Evolutionary conservation across 1,139 yeast species (phyloP).

Genomic region (Meyerozyma sp.): DNA sequence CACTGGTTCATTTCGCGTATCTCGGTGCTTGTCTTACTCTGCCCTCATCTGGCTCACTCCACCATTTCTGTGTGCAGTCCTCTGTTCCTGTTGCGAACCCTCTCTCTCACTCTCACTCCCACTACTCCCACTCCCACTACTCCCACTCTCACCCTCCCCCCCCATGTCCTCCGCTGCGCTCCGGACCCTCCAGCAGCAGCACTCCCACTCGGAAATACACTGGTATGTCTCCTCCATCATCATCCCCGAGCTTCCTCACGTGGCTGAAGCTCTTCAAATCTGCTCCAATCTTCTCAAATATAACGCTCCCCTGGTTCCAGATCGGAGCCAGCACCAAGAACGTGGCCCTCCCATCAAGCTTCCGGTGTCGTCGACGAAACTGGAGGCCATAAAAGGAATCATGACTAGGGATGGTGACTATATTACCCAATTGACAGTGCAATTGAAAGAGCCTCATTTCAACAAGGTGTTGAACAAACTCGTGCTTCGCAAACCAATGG

Average conservation of each 20-base stretch:
- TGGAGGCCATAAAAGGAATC: slow-evolving; percentile 38
- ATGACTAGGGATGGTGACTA: slow-evolving; percentile 38
- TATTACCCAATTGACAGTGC: slow-evolving; percentile 26
- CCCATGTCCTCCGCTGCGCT: neutral
- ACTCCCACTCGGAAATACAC: slow-evolving; percentile 33
- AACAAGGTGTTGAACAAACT: slow-evolving; percentile 25
- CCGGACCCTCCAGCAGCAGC: slow-evolving; percentile 13
- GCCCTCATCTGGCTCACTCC: neutral
- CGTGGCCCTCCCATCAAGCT: slow-evolving; percentile 37
- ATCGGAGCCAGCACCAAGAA: slow-evolving; percentile 19
- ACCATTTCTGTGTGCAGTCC: neutral
- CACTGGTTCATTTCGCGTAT: too few species aligned
- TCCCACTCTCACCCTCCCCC: neutral
- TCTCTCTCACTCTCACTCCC: neutral
- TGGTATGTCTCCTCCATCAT: slow-evolving; percentile 32
- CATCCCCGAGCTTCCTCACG: slow-evolving; percentile 34
- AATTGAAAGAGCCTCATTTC: slow-evolving; percentile 26
- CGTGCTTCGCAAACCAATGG: slow-evolving; percentile 23
- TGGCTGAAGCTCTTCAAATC: slow-evolving; percentile 35
- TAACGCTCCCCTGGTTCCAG: slow-evolving; percentile 38
- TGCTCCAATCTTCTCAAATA: slow-evolving; percentile 34
- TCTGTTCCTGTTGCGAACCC: neutral
- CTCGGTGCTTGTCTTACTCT: too few species aligned
- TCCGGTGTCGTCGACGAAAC: slow-evolving; percentile 34
- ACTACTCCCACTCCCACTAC: neutral